Conservation (phyloP, 495 filamentous ascomycete genomes). For the Darksidea phi region DNA sequence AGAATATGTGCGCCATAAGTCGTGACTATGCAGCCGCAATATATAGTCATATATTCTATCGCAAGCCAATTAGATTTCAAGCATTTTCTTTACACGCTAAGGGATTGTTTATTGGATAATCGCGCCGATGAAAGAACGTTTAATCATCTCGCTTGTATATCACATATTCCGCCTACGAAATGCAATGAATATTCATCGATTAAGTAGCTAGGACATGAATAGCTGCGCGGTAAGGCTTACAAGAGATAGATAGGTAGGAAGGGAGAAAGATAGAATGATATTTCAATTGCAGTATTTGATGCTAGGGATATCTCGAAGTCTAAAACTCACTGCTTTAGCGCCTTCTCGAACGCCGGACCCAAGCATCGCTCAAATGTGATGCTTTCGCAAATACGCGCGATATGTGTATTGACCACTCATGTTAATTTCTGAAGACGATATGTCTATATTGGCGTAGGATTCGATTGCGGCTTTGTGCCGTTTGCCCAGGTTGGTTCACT, state of each 20-base stretch:
- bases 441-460: constrained; percentile 18
- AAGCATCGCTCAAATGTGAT: neutral
- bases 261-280: neutral
- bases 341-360: neutral
- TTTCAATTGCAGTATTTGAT: neutral
- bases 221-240: too few species aligned
- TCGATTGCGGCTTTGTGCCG: constrained; percentile 9
- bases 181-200: neutral
- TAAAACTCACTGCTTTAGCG: constrained; percentile 2
- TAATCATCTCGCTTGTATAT: too few species aligned
- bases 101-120: constrained; percentile 4
- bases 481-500: constrained; percentile 21
- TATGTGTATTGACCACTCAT: neutral
- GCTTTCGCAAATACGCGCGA: neutral
- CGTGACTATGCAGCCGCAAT: neutral
- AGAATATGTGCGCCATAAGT: too few species aligned
- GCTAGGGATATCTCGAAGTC: constrained; percentile 1
- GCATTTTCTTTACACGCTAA: neutral
- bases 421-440: neutral
- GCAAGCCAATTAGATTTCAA: neutral
- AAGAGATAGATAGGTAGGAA: neutral
- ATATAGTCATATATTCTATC: neutral
- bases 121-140: too few species aligned
- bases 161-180: neutral
- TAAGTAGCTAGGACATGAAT: too few species aligned